Percentiles rank a stretch among this genome's conserved stretches.
Evolutionary conservation across 2,329 filamentous ascomycete species (phyloP).

Genomic region (Trichoderma semiorbis): DNA sequence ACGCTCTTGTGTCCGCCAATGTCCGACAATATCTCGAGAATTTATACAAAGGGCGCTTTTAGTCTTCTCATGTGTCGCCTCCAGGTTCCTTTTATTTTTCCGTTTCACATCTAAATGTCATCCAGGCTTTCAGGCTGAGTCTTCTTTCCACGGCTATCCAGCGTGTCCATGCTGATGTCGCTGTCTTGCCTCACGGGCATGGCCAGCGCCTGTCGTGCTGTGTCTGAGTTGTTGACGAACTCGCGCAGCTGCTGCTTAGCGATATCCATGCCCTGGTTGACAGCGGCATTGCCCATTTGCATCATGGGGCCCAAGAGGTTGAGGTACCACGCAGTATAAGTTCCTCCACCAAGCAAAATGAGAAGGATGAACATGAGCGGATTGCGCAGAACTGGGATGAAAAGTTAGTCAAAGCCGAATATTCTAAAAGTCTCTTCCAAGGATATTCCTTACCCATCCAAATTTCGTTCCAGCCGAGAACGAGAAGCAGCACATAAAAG

Average conservation of each 20-base stretch:
- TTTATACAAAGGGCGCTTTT: conserved; percentile 9
- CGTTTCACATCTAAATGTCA: conserved; percentile 45
- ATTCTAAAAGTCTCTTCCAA: conserved; percentile 37
- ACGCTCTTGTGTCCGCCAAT: background rate
- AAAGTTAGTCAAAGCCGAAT: background rate
- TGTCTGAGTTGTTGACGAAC: conserved; percentile 84
- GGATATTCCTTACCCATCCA: conserved; percentile 63
- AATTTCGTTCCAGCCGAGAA: conserved; percentile 98
- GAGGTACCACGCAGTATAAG: conserved; percentile 87
- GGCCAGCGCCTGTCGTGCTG: conserved; percentile 75
- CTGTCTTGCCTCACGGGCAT: conserved; percentile 56
- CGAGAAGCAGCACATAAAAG: conserved; percentile 85
- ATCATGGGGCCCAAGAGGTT: conserved; percentile 96
- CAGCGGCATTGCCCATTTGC: conserved; percentile 89
- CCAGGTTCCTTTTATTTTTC: background rate
- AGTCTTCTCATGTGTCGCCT: background rate
- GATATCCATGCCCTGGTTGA: conserved; percentile 80
- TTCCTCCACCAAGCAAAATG: conserved; percentile 69
- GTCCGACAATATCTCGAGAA: background rate
- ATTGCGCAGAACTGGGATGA: conserved; percentile 74
- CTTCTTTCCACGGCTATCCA: conserved; percentile 57
- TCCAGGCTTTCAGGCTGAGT: conserved; percentile 54
- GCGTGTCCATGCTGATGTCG: conserved; percentile 56
- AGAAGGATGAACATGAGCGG: conserved; percentile 89
- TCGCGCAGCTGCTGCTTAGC: conserved; percentile 88